These are phyloP conservation scores for Podospora tetraspora DNA, from an alignment of 495 filamentous ascomycete species.

Conservation along the genomic window DNA sequence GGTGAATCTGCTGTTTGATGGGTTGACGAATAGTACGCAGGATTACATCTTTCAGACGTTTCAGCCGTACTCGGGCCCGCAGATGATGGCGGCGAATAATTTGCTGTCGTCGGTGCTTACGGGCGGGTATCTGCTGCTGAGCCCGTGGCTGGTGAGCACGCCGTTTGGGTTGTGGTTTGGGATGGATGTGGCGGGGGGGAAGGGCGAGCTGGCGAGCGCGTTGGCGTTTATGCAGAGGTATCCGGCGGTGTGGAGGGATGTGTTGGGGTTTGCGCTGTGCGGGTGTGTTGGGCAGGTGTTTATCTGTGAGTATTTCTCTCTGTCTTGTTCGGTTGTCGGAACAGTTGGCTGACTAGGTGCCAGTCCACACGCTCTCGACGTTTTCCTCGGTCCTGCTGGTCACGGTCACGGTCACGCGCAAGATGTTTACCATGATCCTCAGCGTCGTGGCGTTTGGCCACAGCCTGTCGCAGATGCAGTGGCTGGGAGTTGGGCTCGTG, in stretches of 20 bases:
- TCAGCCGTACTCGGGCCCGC: conserved; percentile 75
- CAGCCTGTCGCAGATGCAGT: conserved; percentile 71
- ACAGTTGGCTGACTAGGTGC: background rate
- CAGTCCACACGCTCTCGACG: conserved; percentile 83
- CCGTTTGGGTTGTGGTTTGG: conserved; percentile 60
- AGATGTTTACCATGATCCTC: conserved; percentile 98
- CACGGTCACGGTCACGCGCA: conserved; percentile 93
- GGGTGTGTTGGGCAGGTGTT: conserved; percentile 94
- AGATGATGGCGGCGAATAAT: conserved; percentile 99
- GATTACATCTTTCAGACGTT: conserved; percentile 85
- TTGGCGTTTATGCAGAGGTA: conserved; percentile 70
- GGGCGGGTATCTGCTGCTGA: conserved; percentile 64
- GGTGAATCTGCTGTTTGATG: conserved; percentile 94
- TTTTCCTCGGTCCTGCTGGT: conserved; percentile 91
- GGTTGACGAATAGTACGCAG: conserved; percentile 92
- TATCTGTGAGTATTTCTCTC: conserved; percentile 59
- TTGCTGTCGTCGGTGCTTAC: conserved; percentile 73
- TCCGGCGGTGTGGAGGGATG: conserved; percentile 74
- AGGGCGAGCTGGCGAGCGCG: conserved; percentile 69
- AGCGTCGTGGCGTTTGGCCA: conserved; percentile 95
- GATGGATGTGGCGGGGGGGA: conserved; percentile 55
- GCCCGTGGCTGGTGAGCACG: conserved; percentile 68
- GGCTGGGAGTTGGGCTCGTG: conserved; percentile 85
- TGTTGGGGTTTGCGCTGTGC: conserved; percentile 85
- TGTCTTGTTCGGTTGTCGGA: background rate